Percentiles rank a stretch among this genome's conserved stretches.
Evolutionary conservation across 1,139 yeast genomes (phyloP).

Genomic region (Candida sp.): DNA sequence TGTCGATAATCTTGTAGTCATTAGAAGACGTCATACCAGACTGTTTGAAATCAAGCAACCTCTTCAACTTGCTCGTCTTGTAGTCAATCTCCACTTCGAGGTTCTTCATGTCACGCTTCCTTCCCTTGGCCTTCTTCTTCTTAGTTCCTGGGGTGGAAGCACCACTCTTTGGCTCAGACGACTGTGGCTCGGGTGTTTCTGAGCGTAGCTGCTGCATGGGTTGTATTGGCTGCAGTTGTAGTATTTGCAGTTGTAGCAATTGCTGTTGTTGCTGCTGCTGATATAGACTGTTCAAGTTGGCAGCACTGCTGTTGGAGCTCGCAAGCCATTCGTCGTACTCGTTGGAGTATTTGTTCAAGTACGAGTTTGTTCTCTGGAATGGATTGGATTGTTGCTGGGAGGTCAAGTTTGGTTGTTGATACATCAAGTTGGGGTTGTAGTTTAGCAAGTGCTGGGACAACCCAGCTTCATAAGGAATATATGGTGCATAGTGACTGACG

Average conservation of each 20-base stretch:
- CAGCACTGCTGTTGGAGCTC: constrained; percentile 5
- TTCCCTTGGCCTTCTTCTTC: constrained; percentile 18
- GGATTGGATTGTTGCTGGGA: constrained; percentile 6
- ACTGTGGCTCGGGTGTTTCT: background rate
- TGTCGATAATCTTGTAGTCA: constrained; percentile 36
- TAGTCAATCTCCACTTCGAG: constrained; percentile 27
- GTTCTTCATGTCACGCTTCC: constrained; percentile 14
- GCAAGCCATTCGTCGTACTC: constrained; percentile 8
- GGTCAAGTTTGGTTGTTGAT: constrained; percentile 2
- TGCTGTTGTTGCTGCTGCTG: constrained; percentile 2
- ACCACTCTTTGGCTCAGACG: constrained; percentile 4
- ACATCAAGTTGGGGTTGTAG: constrained; percentile 3
- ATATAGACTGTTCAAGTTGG: constrained; percentile 8
- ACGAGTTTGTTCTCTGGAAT: constrained; percentile 1
- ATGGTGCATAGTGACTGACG: constrained; percentile 14
- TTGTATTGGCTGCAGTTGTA: constrained; percentile 5
- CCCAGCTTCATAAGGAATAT: constrained; percentile 13
- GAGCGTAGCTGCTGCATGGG: background rate
- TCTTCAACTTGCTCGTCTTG: constrained; percentile 27
- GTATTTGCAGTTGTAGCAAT: constrained; percentile 1
- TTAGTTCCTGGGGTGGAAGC: constrained; percentile 10
- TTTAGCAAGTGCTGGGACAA: constrained; percentile 3
- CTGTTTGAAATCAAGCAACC: constrained; percentile 34
- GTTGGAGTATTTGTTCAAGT: background rate
- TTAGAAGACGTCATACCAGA: constrained; percentile 18